phyloP scores from a whole-genome alignment of 495 filamentous ascomycete species.

The Penicillium pulvis region DNA sequence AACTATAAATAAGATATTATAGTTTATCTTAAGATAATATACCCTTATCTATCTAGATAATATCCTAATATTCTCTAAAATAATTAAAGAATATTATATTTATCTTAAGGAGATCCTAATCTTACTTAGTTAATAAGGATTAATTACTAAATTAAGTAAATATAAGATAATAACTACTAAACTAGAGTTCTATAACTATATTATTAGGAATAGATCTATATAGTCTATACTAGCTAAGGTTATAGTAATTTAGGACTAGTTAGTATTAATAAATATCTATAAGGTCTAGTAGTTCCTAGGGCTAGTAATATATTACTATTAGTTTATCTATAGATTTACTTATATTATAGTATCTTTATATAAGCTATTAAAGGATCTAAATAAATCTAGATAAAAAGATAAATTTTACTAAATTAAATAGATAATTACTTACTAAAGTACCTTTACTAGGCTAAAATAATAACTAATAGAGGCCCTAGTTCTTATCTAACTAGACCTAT shows the following conservation, averaged over 20 bases:
- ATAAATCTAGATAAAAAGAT: neutral
- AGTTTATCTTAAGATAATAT: neutral
- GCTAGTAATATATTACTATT: neutral
- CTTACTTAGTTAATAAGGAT: neutral
- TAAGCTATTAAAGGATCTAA: neutral
- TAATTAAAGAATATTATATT: neutral
- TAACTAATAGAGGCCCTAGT: neutral
- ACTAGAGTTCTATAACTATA: neutral
- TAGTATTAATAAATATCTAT: conserved; percentile 2
- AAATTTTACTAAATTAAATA: neutral
- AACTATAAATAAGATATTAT: conserved; percentile 2
- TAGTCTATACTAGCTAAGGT: neutral
- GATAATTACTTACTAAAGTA: neutral
- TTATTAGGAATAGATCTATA: neutral
- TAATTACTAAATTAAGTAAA: neutral
- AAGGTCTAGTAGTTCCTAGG: neutral
- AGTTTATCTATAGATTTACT: neutral
- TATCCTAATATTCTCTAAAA: neutral
- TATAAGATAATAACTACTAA: neutral
- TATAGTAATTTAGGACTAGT: neutral
- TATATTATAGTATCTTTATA: neutral
- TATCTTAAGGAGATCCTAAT: neutral
- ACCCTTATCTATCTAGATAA: neutral
- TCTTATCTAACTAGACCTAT: neutral
- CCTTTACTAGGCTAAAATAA: neutral